Evolutionary conservation across 768 basidiomycete species (phyloP).

Genomic region (Sistotremastrum niveocremeum): DNA sequence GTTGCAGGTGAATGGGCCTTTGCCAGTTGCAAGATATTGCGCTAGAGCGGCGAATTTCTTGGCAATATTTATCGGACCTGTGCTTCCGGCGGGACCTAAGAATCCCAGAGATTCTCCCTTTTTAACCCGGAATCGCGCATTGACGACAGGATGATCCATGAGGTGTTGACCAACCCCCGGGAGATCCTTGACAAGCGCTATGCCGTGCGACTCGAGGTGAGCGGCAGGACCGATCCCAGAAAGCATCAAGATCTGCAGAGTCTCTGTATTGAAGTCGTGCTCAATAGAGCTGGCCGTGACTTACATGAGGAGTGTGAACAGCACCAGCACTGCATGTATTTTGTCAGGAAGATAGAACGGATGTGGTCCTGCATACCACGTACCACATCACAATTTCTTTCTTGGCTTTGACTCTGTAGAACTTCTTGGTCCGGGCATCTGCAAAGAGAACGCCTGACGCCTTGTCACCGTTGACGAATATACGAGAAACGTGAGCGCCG

Average conservation of each 20-base stretch:
- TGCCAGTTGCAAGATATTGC: constrained; percentile 31
- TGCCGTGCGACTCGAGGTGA: constrained; percentile 36
- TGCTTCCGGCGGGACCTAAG: constrained; percentile 20
- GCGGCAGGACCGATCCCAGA: constrained; percentile 64
- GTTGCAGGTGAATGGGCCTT: constrained; percentile 40
- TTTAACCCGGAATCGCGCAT: constrained; percentile 40
- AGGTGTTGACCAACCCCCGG: constrained; percentile 67
- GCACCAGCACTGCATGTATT: constrained; percentile 35
- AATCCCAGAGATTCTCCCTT: constrained; percentile 21
- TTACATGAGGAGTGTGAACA: constrained; percentile 45
- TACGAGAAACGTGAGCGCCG: constrained; percentile 39
- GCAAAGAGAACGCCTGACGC: constrained; percentile 47
- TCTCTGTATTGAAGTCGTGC: neutral
- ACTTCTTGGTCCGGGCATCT: constrained; percentile 20
- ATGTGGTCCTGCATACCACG: constrained; percentile 10
- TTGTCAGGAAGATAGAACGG: neutral
- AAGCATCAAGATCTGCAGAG: constrained; percentile 46
- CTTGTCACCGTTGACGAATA: constrained; percentile 32
- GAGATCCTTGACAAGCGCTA: constrained; percentile 46
- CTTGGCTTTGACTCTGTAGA: constrained; percentile 32
- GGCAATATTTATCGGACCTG: constrained; percentile 11
- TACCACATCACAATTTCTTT: constrained; percentile 54
- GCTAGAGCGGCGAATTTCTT: constrained; percentile 20
- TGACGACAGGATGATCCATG: constrained; percentile 50
- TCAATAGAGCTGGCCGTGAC: constrained; percentile 2